These are phyloP conservation scores for Brassica rapa DNA, from an alignment of 345 rosid genomes.

Conservation along the genomic window DNA sequence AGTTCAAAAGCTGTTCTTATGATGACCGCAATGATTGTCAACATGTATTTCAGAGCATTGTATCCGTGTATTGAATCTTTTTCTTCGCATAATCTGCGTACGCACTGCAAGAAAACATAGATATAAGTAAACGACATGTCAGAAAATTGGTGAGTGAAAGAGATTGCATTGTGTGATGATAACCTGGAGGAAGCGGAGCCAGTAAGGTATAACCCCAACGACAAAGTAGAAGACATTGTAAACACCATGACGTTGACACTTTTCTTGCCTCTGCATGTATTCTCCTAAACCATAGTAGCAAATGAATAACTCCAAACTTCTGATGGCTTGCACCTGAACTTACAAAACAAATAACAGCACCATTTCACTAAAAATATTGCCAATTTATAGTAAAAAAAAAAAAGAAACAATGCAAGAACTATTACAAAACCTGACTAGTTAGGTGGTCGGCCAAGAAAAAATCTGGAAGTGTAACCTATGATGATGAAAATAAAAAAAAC, in stretches of 20 bases:
- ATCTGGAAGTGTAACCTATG: constrained; percentile 66
- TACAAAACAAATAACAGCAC: background rate
- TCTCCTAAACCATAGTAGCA: constrained; percentile 76
- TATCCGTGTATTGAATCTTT: constrained; percentile 54
- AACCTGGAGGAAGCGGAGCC: constrained; percentile 74
- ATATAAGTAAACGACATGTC: background rate
- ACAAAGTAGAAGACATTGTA: constrained; percentile 63
- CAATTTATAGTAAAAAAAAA: background rate
- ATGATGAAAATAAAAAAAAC: constrained; percentile 11
- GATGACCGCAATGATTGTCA: constrained; percentile 64
- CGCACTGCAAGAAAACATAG: constrained; percentile 42
- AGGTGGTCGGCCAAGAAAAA: constrained; percentile 67
- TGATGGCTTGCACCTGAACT: constrained; percentile 64
- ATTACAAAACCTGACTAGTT: constrained; percentile 57
- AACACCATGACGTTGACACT: constrained; percentile 61
- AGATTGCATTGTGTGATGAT: background rate
- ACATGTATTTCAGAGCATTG: constrained; percentile 63
- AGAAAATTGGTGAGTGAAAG: background rate
- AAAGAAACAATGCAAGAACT: background rate
- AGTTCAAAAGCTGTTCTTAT: constrained; percentile 61
- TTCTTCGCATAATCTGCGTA: constrained; percentile 62
- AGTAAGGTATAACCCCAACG: constrained; percentile 64
- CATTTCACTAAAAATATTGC: too few relatives aligned
- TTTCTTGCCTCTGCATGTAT: constrained; percentile 51
- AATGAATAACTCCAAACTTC: constrained; percentile 67